phyloP scores from a whole-genome alignment of 2,329 filamentous ascomycete genomes.

The Byssothecium circinans region DNA sequence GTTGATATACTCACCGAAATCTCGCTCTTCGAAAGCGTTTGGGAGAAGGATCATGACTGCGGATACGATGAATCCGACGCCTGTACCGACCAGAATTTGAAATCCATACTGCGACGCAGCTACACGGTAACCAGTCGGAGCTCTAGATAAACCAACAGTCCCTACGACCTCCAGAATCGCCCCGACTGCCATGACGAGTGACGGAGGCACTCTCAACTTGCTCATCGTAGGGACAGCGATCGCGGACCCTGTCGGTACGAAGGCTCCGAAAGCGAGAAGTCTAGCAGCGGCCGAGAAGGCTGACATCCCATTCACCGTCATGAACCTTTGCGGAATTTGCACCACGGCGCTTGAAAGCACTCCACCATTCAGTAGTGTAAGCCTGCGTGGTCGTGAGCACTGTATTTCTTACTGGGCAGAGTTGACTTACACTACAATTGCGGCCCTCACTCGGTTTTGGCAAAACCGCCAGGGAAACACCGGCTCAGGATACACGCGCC shows the following conservation, averaged over 20 bases:
- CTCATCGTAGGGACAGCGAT: conserved; percentile 9
- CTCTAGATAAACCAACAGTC: neutral
- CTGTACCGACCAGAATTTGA: conserved; percentile 4
- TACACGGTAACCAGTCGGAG: neutral
- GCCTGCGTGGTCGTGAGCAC: conserved; percentile 5
- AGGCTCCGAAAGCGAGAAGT: conserved; percentile 16
- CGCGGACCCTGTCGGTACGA: conserved; percentile 11
- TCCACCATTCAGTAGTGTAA: conserved; percentile 12
- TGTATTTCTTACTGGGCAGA: neutral
- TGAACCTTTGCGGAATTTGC: conserved; percentile 22
- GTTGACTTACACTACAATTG: conserved; percentile 13
- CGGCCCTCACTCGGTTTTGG: conserved; percentile 4
- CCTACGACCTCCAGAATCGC: neutral
- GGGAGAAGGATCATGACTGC: neutral
- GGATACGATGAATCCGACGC: neutral
- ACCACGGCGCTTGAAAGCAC: conserved; percentile 13
- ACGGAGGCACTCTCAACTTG: conserved; percentile 6
- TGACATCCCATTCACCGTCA: conserved; percentile 12
- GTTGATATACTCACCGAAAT: conserved; percentile 2
- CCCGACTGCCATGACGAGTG: conserved; percentile 8
- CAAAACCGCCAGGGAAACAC: conserved; percentile 22
- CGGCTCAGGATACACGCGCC: conserved; percentile 11
- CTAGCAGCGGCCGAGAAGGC: conserved; percentile 12
- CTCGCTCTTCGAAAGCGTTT: neutral
- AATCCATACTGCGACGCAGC: conserved; percentile 7